Conservation (phyloP, 495 filamentous ascomycete genomes). For the Penicillium manginii region DNA sequence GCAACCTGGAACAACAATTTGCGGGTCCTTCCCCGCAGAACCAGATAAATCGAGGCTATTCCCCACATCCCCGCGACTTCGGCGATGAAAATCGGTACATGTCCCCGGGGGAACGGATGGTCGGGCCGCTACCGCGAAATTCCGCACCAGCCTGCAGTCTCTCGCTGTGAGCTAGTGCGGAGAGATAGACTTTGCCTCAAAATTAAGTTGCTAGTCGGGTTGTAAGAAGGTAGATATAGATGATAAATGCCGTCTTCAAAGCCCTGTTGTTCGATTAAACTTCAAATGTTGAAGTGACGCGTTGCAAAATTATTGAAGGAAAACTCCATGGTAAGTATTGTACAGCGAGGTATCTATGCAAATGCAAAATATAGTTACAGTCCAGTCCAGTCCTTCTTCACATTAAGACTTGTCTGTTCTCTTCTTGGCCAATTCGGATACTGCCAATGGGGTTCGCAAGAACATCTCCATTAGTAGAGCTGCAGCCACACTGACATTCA, state of each 20-base stretch:
- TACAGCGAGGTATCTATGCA: slow-evolving; percentile 23
- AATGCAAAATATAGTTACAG: slow-evolving; percentile 19
- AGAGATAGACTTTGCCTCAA: slow-evolving; percentile 1
- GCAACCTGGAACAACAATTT: not conserved
- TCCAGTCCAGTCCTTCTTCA: slow-evolving; percentile 17
- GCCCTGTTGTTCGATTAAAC: not conserved
- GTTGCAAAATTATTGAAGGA: not conserved
- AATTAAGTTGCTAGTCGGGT: not conserved
- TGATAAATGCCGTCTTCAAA: not conserved
- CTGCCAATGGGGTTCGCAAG: slow-evolving; percentile 46
- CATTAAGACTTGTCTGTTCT: slow-evolving; percentile 18
- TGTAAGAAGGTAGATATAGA: not conserved
- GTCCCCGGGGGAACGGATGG: not conserved
- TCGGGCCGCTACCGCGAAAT: slow-evolving; percentile 2
- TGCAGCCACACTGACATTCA: slow-evolving; percentile 88
- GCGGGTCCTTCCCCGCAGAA: slow-evolving; percentile 19
- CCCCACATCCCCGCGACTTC: slow-evolving; percentile 18
- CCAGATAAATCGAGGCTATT: slow-evolving; percentile 7
- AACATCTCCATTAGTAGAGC: slow-evolving; percentile 72
- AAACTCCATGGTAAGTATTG: slow-evolving; percentile 2
- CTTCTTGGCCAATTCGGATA: slow-evolving; percentile 32
- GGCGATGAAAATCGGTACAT: slow-evolving; percentile 19
- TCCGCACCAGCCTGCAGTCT: not conserved
- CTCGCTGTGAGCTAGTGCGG: not conserved
- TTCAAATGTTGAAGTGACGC: not conserved